phyloP scores from a whole-genome alignment of 768 basidiomycete genomes.

The Trametes meyenii region DNA sequence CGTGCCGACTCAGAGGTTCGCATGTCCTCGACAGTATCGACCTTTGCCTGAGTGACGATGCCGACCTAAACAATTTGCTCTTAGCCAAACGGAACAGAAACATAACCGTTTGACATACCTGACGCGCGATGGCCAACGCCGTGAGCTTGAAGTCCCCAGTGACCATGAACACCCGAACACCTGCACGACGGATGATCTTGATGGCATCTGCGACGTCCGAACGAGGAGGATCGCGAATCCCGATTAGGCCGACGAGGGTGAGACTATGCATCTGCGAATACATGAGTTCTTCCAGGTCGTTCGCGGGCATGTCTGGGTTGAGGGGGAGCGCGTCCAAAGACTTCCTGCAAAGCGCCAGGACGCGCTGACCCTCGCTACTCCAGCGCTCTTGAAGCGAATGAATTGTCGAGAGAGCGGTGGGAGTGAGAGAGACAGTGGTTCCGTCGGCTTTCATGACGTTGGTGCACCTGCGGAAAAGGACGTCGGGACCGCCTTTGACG shows the following conservation, averaged over 20 bases:
- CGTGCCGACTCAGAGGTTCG: conserved; percentile 24
- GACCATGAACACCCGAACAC: conserved; percentile 66
- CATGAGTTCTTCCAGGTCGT: conserved; percentile 48
- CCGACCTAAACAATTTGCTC: conserved; percentile 39
- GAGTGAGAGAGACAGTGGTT: conserved; percentile 36
- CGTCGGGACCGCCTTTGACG: conserved; percentile 64
- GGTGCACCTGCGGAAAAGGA: conserved; percentile 47
- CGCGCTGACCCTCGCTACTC: conserved; percentile 60
- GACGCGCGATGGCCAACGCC: conserved; percentile 62
- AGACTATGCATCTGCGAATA: conserved; percentile 47
- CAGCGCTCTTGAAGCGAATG: conserved; percentile 46
- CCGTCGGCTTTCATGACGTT: conserved; percentile 39
- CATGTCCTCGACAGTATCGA: conserved; percentile 39
- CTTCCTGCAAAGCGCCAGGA: conserved; percentile 56
- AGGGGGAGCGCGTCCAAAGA: conserved; percentile 40
- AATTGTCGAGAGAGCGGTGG: conserved; percentile 34
- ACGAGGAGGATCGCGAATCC: conserved; percentile 61
- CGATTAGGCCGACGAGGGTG: conserved; percentile 59
- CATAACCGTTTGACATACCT: conserved; percentile 58
- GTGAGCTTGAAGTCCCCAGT: conserved; percentile 64
- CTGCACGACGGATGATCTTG: conserved; percentile 53
- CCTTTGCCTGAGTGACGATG: conserved; percentile 42
- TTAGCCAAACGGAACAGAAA: neutral
- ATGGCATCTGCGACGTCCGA: conserved; percentile 57
- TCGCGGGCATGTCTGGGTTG: conserved; percentile 31